A percentile compares a stretch with the other conserved stretches of the same genome.
These are phyloP conservation scores for Boletus rubropictus DNA, from an alignment of 768 basidiomycete species.

Conservation along the genomic window DNA sequence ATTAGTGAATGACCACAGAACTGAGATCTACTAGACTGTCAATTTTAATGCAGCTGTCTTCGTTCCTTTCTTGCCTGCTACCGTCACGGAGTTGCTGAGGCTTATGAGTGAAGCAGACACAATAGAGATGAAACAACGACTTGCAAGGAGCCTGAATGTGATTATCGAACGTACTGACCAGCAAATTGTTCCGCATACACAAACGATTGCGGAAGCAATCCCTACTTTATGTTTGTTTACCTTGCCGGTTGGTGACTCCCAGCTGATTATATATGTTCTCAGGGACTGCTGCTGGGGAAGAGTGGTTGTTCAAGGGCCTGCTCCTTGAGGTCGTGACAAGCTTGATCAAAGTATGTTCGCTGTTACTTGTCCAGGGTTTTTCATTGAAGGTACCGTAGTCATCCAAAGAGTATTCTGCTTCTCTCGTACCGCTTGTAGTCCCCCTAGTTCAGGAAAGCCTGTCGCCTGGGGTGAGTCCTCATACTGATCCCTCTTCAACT, in stretches of 20 bases:
- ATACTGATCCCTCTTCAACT: neutral
- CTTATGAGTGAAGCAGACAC: conserved; percentile 71
- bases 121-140: conserved; percentile 68
- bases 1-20: neutral
- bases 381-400: conserved; percentile 42
- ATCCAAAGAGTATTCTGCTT: conserved; percentile 53
- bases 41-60: conserved; percentile 60
- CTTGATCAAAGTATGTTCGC: conserved; percentile 52
- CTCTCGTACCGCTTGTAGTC: conserved; percentile 50
- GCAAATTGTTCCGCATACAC: conserved; percentile 65
- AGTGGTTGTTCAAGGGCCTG: conserved; percentile 66
- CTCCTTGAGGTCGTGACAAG: conserved; percentile 66
- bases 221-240: conserved; percentile 61
- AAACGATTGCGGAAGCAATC: conserved; percentile 56
- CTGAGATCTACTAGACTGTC: conserved; percentile 42
- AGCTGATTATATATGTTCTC: conserved; percentile 9
- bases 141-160: conserved; percentile 63
- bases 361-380: neutral
- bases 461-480: conserved; percentile 43
- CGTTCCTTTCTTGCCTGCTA: conserved; percentile 57
- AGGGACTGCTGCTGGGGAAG: conserved; percentile 68
- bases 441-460: conserved; percentile 64
- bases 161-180: conserved; percentile 50
- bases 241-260: neutral
- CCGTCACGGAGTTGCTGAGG: conserved; percentile 59